Percentiles rank a stretch among this genome's conserved stretches.
Evolutionary conservation across 257 asterid species (phyloP).

Genomic region (Handroanthus guayacan): DNA sequence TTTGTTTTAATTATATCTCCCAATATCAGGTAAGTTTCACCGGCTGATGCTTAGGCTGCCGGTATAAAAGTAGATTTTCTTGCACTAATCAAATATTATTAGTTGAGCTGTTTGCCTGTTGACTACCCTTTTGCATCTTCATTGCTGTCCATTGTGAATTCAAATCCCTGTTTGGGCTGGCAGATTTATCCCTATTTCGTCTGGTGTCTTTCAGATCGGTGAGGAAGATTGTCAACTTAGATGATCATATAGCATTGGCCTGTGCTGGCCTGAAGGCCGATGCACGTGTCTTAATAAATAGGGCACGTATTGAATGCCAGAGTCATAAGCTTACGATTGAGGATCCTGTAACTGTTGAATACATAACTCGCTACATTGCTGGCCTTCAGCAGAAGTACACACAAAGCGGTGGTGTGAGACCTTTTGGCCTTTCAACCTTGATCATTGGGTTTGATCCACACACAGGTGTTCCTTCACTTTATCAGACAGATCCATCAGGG

Average conservation of each 20-base stretch:
- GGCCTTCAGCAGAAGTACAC: slow-evolving; percentile 99
- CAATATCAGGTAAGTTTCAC: slow-evolving; percentile 14
- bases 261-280: slow-evolving; percentile 99
- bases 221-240: slow-evolving; percentile 92
- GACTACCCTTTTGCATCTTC: too few relatives aligned
- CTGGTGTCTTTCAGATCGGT: slow-evolving; percentile 73
- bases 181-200: slow-evolving; percentile 20
- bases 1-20: too few relatives aligned
- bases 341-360: slow-evolving; percentile 97
- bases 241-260: slow-evolving; percentile 94
- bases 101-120: slow-evolving; percentile 8
- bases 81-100: background rate
- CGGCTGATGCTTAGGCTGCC: background rate
- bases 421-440: slow-evolving; percentile 98
- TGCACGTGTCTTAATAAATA: slow-evolving; percentile 91
- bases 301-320: slow-evolving; percentile 96
- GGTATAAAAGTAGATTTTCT: background rate
- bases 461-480: slow-evolving; percentile 81
- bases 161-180: background rate
- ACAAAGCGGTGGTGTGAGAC: slow-evolving; percentile 99
- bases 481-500: slow-evolving; percentile 98
- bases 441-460: slow-evolving; percentile 98
- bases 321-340: slow-evolving; percentile 79
- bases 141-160: slow-evolving; percentile 3
- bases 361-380: slow-evolving; percentile 96